phyloP scores from a whole-genome alignment of 169 alveolate species.

The Miamiensis avidus region DNA sequence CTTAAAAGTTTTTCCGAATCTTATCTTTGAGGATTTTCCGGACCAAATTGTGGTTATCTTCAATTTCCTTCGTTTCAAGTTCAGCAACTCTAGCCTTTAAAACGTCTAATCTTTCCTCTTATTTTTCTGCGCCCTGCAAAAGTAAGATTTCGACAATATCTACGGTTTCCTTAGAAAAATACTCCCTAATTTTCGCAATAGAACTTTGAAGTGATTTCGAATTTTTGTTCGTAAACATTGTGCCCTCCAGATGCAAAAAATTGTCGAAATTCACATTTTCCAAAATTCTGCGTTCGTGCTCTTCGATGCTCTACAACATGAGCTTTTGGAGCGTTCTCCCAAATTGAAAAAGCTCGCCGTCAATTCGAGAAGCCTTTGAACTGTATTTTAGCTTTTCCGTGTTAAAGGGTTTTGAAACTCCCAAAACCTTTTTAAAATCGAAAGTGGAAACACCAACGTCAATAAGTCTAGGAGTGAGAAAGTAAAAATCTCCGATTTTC shows the following conservation, averaged over 20 bases:
- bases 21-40: too few species aligned
- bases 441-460: background rate
- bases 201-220: background rate
- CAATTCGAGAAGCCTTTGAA: background rate
- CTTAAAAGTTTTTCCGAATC: too few species aligned
- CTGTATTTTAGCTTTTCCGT: too few species aligned
- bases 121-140: too few species aligned
- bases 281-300: background rate
- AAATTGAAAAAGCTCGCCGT: background rate
- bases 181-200: background rate
- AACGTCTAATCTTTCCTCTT: too few species aligned
- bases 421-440: background rate
- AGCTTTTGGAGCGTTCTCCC: background rate
- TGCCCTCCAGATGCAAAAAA: background rate
- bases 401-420: too few species aligned
- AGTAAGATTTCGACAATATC: too few species aligned
- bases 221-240: background rate
- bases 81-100: too few species aligned
- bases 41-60: too few species aligned
- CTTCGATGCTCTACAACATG: background rate
- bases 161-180: background rate
- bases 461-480: too few species aligned
- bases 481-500: background rate
- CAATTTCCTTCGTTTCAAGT: too few species aligned
- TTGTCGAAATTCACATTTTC: background rate